Conservation (phyloP, 805 yeast genomes). For the Candida pseudoglaebosa region DNA sequence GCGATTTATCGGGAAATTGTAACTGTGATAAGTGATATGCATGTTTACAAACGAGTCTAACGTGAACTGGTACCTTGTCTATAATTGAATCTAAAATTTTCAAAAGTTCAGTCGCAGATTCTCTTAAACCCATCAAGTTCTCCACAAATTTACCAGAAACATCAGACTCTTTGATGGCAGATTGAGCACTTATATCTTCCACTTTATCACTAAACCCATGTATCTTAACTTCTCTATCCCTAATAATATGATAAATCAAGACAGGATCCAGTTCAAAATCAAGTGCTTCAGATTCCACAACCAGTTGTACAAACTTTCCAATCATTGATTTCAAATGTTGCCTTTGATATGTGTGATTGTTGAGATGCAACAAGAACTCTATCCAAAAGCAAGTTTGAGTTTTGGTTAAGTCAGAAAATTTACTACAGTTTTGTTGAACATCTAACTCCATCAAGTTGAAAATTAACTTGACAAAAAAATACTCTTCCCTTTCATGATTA, state of each 20-base stretch:
- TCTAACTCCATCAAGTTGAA: conserved; percentile 42
- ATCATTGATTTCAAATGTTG: conserved; percentile 37
- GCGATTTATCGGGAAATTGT: conserved; percentile 55
- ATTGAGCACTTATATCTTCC: conserved; percentile 47
- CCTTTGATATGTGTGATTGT: conserved; percentile 48
- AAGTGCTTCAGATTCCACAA: conserved; percentile 46
- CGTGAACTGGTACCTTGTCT: conserved; percentile 34
- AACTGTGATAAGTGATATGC: conserved; percentile 37
- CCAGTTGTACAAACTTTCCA: conserved; percentile 33
- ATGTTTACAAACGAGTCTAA: conserved; percentile 30
- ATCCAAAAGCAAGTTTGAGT: conserved; percentile 41
- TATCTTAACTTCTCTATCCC: conserved; percentile 31
- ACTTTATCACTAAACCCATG: conserved; percentile 34
- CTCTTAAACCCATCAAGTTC: conserved; percentile 74
- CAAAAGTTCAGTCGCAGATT: conserved; percentile 58
- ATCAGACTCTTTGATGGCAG: conserved; percentile 76
- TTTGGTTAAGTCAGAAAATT: conserved; percentile 38
- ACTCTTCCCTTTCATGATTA: conserved; percentile 65
- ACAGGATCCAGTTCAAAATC: conserved; percentile 82
- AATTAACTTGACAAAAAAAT: conserved; percentile 57
- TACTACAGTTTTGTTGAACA: conserved; percentile 24
- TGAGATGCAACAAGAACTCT: conserved; percentile 37
- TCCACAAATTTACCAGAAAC: conserved; percentile 66
- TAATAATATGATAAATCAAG: conserved; percentile 43
- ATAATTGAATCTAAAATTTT: conserved; percentile 45